These are phyloP conservation scores for Fusarium poae DNA, from an alignment of 2,329 filamentous ascomycete genomes.

Conservation along the genomic window DNA sequence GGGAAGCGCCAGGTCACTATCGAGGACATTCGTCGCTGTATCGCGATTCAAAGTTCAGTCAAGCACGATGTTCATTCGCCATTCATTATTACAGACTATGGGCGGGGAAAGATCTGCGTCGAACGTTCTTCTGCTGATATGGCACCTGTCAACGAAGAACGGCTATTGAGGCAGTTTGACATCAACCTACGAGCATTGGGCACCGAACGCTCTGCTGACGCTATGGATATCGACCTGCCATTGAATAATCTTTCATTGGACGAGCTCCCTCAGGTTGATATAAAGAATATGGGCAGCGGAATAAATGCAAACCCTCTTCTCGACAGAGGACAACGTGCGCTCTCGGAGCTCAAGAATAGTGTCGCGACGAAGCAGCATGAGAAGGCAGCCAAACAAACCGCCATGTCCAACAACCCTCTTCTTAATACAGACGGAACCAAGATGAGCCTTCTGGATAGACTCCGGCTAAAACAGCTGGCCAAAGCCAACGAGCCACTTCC, in stretches of 20 bases:
- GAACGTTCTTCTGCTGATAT: conserved; percentile 62
- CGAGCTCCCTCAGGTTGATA: conserved; percentile 55
- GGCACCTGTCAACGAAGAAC: conserved; percentile 62
- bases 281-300: conserved; percentile 50
- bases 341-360: conserved; percentile 76
- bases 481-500: conserved; percentile 68
- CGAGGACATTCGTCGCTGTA: conserved; percentile 74
- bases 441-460: conserved; percentile 80
- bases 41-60: conserved; percentile 69
- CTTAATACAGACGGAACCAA: conserved; percentile 62
- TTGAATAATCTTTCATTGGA: conserved; percentile 64
- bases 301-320: conserved; percentile 68
- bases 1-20: conserved; percentile 75
- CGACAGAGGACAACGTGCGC: conserved; percentile 74
- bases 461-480: conserved; percentile 77
- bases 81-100: conserved; percentile 65
- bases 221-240: conserved; percentile 47
- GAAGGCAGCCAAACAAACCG: conserved; percentile 55
- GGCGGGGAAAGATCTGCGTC: conserved; percentile 68
- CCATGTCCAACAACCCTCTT: conserved; percentile 50
- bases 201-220: conserved; percentile 37
- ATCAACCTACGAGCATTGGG: conserved; percentile 66
- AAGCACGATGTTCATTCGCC: conserved; percentile 52
- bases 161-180: conserved; percentile 68
- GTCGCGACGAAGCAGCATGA: conserved; percentile 67